Evolutionary conservation across 2,329 filamentous ascomycete genomes (phyloP).

Genomic region (Penicillium sumatraense): DNA sequence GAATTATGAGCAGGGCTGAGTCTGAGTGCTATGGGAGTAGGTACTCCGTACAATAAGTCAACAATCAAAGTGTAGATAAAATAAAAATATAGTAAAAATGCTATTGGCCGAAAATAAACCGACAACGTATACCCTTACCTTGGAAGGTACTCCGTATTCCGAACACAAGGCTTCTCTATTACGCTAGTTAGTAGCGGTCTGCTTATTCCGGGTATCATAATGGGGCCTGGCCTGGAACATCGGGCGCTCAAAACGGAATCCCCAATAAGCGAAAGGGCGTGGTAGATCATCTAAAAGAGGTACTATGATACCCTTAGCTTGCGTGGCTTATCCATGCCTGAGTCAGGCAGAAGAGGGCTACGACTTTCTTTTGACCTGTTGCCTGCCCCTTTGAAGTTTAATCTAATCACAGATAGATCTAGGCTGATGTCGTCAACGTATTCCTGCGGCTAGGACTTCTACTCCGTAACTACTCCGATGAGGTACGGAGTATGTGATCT

Average conservation of each 20-base stretch:
- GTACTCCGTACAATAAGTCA: too few species aligned
- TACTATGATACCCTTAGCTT: not conserved
- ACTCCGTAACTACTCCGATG: not conserved
- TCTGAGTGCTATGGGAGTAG: too few species aligned
- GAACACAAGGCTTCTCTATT: too few species aligned
- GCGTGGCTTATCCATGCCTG: not conserved
- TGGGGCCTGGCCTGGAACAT: not conserved
- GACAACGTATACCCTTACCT: not conserved
- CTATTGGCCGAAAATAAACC: not conserved
- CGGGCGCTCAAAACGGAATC: not conserved
- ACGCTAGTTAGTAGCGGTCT: too few species aligned
- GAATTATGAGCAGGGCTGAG: too few species aligned
- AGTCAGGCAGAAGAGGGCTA: not conserved
- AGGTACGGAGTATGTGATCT: not conserved
- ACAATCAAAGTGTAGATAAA: too few species aligned
- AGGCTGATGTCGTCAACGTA: too few species aligned
- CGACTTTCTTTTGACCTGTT: not conserved
- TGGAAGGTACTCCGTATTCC: not conserved
- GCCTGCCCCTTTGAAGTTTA: not conserved
- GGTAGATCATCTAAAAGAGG: too few species aligned
- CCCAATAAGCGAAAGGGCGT: not conserved
- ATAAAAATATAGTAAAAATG: not conserved
- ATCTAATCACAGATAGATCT: not conserved
- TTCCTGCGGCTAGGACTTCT: not conserved
- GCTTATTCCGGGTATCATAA: not conserved